Percentiles rank a stretch among this genome's conserved stretches.
phyloP scores from a whole-genome alignment of 306 rosid genomes.

The Rubus idaeus region DNA sequence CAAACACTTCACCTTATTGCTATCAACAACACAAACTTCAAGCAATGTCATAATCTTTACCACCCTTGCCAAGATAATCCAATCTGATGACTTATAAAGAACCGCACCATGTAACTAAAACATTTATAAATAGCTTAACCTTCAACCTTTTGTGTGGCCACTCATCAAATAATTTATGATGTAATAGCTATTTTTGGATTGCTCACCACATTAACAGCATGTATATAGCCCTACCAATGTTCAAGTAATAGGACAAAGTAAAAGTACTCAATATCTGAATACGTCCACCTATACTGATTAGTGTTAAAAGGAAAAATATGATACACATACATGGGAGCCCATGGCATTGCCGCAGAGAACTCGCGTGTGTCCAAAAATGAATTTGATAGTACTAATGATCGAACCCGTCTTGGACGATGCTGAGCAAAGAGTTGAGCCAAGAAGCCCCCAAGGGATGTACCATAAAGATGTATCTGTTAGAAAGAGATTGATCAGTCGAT shows the following conservation, averaged over 20 bases:
- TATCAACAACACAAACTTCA: neutral
- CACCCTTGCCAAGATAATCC: conserved; percentile 5
- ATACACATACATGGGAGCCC: conserved; percentile 87
- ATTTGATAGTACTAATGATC: conserved; percentile 85
- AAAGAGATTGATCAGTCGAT: conserved; percentile 27
- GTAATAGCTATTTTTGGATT: neutral
- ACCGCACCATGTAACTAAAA: neutral
- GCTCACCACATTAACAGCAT: neutral
- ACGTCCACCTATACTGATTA: conserved; percentile 14
- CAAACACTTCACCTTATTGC: too few species aligned
- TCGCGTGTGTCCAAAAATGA: conserved; percentile 80
- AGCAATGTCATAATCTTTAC: neutral
- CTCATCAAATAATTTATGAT: neutral
- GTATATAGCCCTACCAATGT: neutral
- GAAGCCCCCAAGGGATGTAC: conserved; percentile 98
- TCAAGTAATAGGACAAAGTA: neutral
- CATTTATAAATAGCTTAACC: neutral
- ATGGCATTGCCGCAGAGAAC: conserved; percentile 91
- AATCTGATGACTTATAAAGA: neutral
- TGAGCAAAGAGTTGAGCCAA: conserved; percentile 98
- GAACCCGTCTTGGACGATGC: conserved; percentile 93
- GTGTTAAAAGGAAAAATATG: conserved; percentile 24
- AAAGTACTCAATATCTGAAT: neutral
- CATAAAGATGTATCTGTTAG: conserved; percentile 92
- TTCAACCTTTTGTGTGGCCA: neutral